Percentiles rank a stretch among this genome's conserved stretches.
phyloP scores from a whole-genome alignment of 2,329 filamentous ascomycete species.

The Cladosporium sp. region DNA sequence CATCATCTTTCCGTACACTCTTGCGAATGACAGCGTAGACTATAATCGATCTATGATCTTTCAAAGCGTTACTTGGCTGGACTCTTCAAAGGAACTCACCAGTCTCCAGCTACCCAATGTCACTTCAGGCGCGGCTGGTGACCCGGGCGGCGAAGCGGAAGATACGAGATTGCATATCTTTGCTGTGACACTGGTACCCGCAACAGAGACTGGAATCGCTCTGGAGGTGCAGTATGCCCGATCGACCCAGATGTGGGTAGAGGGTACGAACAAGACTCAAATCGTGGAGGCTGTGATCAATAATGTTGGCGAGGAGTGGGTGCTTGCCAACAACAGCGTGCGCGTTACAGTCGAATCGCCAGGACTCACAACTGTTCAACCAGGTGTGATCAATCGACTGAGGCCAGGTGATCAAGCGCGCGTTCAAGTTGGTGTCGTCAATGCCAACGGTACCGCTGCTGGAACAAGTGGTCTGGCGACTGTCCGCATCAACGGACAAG shows the following conservation, averaged over 20 bases:
- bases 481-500: constrained; percentile 24
- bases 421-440: constrained; percentile 36
- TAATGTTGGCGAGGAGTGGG: constrained; percentile 34
- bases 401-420: constrained; percentile 37
- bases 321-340: constrained; percentile 33
- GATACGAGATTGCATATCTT: constrained; percentile 37
- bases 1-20: constrained; percentile 36
- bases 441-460: constrained; percentile 27
- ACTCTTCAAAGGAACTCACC: constrained; percentile 36
- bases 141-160: constrained; percentile 27
- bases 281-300: constrained; percentile 37
- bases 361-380: constrained; percentile 31
- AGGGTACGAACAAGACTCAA: constrained; percentile 36
- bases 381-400: constrained; percentile 37
- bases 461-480: constrained; percentile 31
- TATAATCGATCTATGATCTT: constrained; percentile 40
- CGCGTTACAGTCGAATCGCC: constrained; percentile 32
- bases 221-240: constrained; percentile 37
- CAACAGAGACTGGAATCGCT: constrained; percentile 21
- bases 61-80: constrained; percentile 37
- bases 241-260: constrained; percentile 40
- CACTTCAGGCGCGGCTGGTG: constrained; percentile 30
- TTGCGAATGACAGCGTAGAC: constrained; percentile 34
- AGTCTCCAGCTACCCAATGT: constrained; percentile 36
- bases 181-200: constrained; percentile 33